Base-by-base conservation (phyloP, 495 filamentous ascomycete species). In the Cercophora scortea region DNA sequence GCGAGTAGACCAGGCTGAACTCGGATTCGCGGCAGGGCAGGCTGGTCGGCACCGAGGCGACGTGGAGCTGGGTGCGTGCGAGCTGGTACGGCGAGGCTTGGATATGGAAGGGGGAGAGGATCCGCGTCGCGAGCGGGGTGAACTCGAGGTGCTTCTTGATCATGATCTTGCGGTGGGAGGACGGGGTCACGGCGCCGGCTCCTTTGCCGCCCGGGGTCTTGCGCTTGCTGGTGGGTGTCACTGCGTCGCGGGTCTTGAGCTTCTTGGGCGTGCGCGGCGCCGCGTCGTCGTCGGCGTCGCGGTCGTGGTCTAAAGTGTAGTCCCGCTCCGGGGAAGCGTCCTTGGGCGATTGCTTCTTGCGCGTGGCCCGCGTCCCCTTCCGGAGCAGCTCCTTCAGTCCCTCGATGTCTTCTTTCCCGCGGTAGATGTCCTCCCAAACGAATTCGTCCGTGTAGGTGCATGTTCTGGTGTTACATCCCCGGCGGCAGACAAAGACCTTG, bases 121-220 rank as follows among this genome's bases (percentile, higher is more conserved):
- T 72, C 38, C 94, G 84, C 19, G 90, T 97, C 3, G 89, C 89
- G 9, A 98, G 77, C 0, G 93, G 93, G 0, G 93, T 98, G 65
- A 96, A 96, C 65, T 96, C 90, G 39, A 98, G 80, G 6, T 90
- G 85, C 55, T 90, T 95, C 65, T 96, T 98, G 46, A 95, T 74
- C 13, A 88, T 69, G 46, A 96, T 84, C 49, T 81, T 84, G 55
- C 56, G 50, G 34, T 87, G 81, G 6, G 80, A 84, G 11, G 88
- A 90, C 0, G 92, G 93, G 0, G 78, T 81, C 45, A 80, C 74
- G 48, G 65, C 56, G n/a, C n/a, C n/a, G 2, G 25, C 25, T 5
- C 25, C 25, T 12, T 61, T 60, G 49, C 50, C 48, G 32, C 75
- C 75, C 72, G 36, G 67, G 10, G 79, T 73, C 74, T 48, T 73